Conservation (phyloP, 164 flowering plant species). For the Brasenia schreberi region DNA sequence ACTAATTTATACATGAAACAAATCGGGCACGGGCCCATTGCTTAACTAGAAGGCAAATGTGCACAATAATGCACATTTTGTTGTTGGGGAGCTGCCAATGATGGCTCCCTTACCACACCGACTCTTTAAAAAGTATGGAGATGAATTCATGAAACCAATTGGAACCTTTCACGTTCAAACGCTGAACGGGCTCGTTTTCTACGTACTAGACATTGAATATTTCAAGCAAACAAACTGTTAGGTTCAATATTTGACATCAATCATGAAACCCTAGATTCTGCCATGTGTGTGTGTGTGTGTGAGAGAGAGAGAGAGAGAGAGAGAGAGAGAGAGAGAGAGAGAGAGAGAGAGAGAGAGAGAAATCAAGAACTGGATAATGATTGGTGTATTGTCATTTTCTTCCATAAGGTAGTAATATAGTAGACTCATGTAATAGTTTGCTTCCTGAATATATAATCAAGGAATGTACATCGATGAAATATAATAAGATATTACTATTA, state of each 20-base stretch:
- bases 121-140: neutral
- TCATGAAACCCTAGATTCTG: neutral
- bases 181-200: neutral
- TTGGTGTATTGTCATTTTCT: neutral
- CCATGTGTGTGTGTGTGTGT: no score
- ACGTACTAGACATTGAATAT: neutral
- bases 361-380: neutral
- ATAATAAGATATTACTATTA: no score
- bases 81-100: neutral
- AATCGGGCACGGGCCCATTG: neutral
- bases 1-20: neutral
- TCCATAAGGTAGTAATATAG: neutral
- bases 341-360: neutral
- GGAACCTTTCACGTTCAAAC: neutral
- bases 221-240: neutral
- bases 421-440: neutral
- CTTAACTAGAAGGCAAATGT: no score
- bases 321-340: neutral
- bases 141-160: neutral
- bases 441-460: no score
- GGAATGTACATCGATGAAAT: no score
- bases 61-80: no score
- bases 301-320: neutral
- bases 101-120: neutral
- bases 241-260: neutral